Conservation (phyloP, 164 flowering plant species). For the Magnolia kwangsiensis region DNA sequence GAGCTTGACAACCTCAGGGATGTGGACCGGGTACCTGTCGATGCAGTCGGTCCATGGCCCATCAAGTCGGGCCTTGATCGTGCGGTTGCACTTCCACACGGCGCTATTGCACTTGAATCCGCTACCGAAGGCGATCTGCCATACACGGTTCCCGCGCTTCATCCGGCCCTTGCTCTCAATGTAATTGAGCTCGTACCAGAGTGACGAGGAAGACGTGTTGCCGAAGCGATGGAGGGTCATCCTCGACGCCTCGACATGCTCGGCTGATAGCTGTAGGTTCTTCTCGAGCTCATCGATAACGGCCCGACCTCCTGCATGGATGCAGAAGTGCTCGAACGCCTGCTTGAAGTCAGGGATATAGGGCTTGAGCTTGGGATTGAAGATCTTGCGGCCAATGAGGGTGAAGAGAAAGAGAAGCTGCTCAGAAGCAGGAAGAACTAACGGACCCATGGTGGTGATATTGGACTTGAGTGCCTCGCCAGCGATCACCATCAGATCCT, state of each 20-base stretch:
- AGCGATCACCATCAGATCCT: slow-evolving; percentile 43
- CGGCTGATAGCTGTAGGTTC: slow-evolving; percentile 47
- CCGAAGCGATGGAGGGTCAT: slow-evolving; percentile 24
- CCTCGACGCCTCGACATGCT: slow-evolving; percentile 65
- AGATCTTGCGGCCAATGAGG: slow-evolving; percentile 35
- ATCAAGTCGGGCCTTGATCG: slow-evolving; percentile 29
- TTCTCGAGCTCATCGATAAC: slow-evolving; percentile 68
- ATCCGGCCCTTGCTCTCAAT: slow-evolving; percentile 63
- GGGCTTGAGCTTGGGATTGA: slow-evolving; percentile 15
- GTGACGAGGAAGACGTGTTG: slow-evolving; percentile 34
- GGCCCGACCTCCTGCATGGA: slow-evolving; percentile 70
- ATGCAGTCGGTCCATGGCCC: slow-evolving; percentile 56
- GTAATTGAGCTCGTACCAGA: slow-evolving; percentile 60
- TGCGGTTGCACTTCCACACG: slow-evolving; percentile 64
- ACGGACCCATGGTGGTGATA: slow-evolving; percentile 38
- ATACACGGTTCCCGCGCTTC: slow-evolving; percentile 56
- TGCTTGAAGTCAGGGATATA: slow-evolving; percentile 53
- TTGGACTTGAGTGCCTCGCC: slow-evolving; percentile 43
- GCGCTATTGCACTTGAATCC: slow-evolving; percentile 57
- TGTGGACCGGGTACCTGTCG: slow-evolving; percentile 43
- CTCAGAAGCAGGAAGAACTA: slow-evolving; percentile 40
- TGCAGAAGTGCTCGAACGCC: slow-evolving; percentile 72
- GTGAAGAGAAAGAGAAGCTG: slow-evolving; percentile 36
- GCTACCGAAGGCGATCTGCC: slow-evolving; percentile 57
- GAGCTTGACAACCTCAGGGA: slow-evolving; percentile 45